Base-by-base conservation (phyloP, 371 early-diverging fungal species). In the Actinomortierella wolfii region DNA sequence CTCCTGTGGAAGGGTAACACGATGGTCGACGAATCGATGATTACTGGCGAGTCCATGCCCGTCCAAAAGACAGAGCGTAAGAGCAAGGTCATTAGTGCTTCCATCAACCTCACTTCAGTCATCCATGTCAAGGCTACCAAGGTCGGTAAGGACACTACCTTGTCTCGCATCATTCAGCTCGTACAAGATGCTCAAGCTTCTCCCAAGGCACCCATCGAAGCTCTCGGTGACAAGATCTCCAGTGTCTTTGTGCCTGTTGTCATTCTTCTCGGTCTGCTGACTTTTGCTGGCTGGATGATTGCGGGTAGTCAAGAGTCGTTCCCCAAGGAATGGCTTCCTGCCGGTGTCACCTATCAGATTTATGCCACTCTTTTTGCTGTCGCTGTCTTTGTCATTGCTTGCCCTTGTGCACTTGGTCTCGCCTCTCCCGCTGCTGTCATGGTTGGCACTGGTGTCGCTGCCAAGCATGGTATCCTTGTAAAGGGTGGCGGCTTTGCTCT, bases 381-480 rank as follows among this genome's bases (percentile, higher is more conserved):
- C 13, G 81, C 89, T 25, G 87, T 89, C 1, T 56, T 90, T 48
- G 90, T 90, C 1, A 86, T 90, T 67, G 90, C 90, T 25, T 90
- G 90, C 57, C 90, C 90, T 20, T 90, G 90, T 59, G 87, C 87
- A 54, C 67, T 90, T 9, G 88, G 89, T 39, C 65, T 89, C 9
- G 91, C 91, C 7, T 68, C 70, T 63, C 87, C 90, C 34, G 91
- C 94, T 1, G 93, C 94, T 9, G 86, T 96, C 24, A 93, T 95
- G 80, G 92, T 94, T n/a, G 95, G 95, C 20, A 94, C 94, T 29
- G 89, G 91, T 41, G 83, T 95, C 20, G 93, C 95, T n/a, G 89
- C 92, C 28, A 62, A 25, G 66, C 82, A 79, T 69, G 95, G 77
- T 75, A 78, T 79, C 45, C 77, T 83, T 25, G 68, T 75, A 58